Evolutionary conservation across 306 rosid species (phyloP).

Genomic region (Dryas octopetala): DNA sequence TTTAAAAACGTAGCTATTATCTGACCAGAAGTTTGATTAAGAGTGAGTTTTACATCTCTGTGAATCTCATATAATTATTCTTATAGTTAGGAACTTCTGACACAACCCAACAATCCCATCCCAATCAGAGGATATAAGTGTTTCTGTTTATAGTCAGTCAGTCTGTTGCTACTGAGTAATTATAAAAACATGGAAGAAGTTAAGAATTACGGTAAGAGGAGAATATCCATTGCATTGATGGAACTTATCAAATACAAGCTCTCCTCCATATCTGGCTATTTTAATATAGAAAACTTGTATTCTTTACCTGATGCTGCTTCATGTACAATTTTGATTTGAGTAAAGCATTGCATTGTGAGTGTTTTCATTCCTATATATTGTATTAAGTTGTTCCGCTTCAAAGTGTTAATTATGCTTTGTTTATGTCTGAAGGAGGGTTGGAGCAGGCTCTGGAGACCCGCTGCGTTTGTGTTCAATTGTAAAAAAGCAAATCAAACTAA

Average conservation of each 20-base stretch:
- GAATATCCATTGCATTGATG: not conserved
- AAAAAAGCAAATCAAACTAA: slow-evolving; percentile 56
- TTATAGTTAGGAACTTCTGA: not conserved
- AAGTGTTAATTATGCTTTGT: slow-evolving; percentile 9
- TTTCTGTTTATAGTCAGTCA: not conserved
- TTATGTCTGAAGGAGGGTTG: slow-evolving; percentile 60
- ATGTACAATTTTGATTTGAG: not conserved
- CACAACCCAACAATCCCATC: not conserved
- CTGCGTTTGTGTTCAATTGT: slow-evolving; percentile 60
- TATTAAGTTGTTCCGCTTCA: not conserved
- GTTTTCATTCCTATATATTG: not conserved
- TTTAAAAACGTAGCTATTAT: not conserved
- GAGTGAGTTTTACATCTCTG: not conserved
- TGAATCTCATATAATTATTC: not conserved
- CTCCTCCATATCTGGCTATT: not conserved
- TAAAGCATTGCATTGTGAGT: not conserved
- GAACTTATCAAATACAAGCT: not conserved
- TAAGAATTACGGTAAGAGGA: not conserved
- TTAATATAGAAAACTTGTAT: slow-evolving; percentile 1
- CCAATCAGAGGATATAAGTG: not conserved
- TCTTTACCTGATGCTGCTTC: not conserved
- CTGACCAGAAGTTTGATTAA: not conserved
- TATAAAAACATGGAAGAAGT: not conserved
- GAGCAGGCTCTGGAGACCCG: slow-evolving; percentile 79
- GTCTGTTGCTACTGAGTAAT: not conserved